These are phyloP conservation scores for Astrephomene gubernaculifera DNA, from an alignment of 139 green algal genomes.

Conservation along the genomic window DNA sequence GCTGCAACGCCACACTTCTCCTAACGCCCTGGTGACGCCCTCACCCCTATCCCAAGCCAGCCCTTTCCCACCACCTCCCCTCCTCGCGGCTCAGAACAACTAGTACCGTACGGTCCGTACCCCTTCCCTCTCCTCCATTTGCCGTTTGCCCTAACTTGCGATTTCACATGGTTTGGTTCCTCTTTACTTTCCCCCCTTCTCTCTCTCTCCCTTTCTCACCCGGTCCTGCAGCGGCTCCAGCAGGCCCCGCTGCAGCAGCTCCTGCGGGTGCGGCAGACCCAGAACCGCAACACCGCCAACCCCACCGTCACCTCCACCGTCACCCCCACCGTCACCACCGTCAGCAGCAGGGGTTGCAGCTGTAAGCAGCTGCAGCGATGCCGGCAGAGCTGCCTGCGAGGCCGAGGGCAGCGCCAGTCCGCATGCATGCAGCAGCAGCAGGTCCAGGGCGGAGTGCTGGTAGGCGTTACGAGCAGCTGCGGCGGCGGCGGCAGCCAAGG, in stretches of 20 bases:
- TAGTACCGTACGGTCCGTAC: not conserved
- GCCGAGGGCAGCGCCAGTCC: not conserved
- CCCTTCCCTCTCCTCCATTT: not conserved
- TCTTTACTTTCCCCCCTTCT: too few species aligned
- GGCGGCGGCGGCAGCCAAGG: too few species aligned
- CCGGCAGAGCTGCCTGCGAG: not conserved
- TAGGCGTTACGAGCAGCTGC: conserved; percentile 22
- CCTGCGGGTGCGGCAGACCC: conserved; percentile 36
- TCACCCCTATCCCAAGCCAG: not conserved
- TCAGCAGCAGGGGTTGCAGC: not conserved
- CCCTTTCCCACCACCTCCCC: not conserved
- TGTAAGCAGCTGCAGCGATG: not conserved
- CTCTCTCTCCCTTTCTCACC: not conserved
- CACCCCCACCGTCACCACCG: not conserved
- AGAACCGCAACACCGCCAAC: not conserved
- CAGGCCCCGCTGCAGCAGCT: conserved; percentile 30
- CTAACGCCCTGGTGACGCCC: not conserved
- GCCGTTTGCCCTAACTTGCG: not conserved
- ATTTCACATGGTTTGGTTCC: not conserved
- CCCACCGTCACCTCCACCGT: not conserved
- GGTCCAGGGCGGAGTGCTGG: conserved; percentile 22
- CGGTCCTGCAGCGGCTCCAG: conserved; percentile 30
- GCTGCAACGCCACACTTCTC: not conserved
- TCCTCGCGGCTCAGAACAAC: not conserved
- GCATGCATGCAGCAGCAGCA: conserved; percentile 21